phyloP scores from a whole-genome alignment of 2,329 filamentous ascomycete genomes.

The Fusarium burgessii region DNA sequence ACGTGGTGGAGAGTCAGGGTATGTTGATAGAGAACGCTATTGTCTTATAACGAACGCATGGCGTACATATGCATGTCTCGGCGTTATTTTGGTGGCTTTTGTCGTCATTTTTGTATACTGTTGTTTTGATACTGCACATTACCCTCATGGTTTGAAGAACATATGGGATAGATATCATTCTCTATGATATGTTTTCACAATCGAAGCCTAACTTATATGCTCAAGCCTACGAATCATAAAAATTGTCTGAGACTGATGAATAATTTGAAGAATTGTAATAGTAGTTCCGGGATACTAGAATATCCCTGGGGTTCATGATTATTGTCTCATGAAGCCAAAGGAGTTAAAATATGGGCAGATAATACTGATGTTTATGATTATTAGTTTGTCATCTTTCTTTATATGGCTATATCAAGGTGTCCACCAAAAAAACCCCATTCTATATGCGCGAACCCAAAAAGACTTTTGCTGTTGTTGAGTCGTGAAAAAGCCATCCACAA shows the following conservation, averaged over 20 bases:
- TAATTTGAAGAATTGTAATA: background rate
- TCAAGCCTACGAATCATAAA: background rate
- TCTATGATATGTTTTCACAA: background rate
- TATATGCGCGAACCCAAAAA: conserved; percentile 44
- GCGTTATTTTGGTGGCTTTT: conserved; percentile 36
- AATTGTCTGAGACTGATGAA: background rate
- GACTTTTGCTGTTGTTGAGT: conserved; percentile 45
- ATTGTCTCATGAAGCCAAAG: background rate
- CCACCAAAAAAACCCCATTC: conserved; percentile 39
- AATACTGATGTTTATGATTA: conserved; percentile 25
- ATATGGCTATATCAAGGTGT: conserved; percentile 45
- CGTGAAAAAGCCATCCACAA: conserved; percentile 40
- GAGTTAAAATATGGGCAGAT: background rate
- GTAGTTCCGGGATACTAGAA: background rate
- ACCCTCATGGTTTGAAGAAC: background rate
- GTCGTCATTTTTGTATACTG: conserved; percentile 3
- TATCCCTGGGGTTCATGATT: background rate
- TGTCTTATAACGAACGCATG: conserved; percentile 58
- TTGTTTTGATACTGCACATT: background rate
- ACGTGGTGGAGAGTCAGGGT: conserved; percentile 84
- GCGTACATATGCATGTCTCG: conserved; percentile 38
- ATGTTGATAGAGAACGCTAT: conserved; percentile 82
- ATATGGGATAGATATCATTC: background rate
- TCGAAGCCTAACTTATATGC: background rate
- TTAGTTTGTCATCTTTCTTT: conserved; percentile 42